Evolutionary conservation across 2,329 filamentous ascomycete genomes (phyloP).

Genomic region (Hymenotorrendiella dingleyae): DNA sequence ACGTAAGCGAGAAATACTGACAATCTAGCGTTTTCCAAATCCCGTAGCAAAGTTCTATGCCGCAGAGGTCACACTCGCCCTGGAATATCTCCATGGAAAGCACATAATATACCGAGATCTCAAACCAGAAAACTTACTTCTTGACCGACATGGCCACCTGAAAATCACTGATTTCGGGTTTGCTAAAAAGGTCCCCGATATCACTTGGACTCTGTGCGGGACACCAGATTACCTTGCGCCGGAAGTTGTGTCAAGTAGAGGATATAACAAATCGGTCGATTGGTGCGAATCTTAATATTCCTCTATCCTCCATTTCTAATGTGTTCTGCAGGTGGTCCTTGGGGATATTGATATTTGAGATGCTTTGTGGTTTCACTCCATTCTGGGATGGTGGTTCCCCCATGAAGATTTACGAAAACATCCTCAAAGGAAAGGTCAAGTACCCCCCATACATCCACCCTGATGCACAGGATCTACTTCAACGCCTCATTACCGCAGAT

Average conservation of each 20-base stretch:
- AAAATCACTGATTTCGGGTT: conserved; percentile 99
- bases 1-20: conserved; percentile 8
- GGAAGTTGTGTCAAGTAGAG: conserved; percentile 97
- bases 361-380: conserved; percentile 97
- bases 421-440: conserved; percentile 90
- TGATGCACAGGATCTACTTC: conserved; percentile 87
- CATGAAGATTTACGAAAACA: conserved; percentile 99
- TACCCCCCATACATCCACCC: conserved; percentile 94
- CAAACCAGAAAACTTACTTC: conserved; percentile 88
- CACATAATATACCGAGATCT: conserved; percentile 98
- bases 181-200: conserved; percentile 95
- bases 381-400: conserved; percentile 98
- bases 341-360: conserved; percentile 97
- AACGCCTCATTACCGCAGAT: conserved; percentile 89
- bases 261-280: conserved; percentile 99
- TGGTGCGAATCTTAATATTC: conserved; percentile 58
- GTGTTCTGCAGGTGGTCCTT: conserved; percentile 76
- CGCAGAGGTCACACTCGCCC: conserved; percentile 88
- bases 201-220: conserved; percentile 97
- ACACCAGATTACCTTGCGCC: conserved; percentile 97
- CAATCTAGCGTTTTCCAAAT: conserved; percentile 82
- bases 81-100: conserved; percentile 91
- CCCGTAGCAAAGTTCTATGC: conserved; percentile 99
- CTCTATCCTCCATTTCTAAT: conserved; percentile 11
- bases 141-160: conserved; percentile 88